Percentiles rank a stretch among this genome's conserved stretches.
Conservation (phyloP, 2,329 filamentous ascomycete species). For the Cadophora malorum region DNA sequence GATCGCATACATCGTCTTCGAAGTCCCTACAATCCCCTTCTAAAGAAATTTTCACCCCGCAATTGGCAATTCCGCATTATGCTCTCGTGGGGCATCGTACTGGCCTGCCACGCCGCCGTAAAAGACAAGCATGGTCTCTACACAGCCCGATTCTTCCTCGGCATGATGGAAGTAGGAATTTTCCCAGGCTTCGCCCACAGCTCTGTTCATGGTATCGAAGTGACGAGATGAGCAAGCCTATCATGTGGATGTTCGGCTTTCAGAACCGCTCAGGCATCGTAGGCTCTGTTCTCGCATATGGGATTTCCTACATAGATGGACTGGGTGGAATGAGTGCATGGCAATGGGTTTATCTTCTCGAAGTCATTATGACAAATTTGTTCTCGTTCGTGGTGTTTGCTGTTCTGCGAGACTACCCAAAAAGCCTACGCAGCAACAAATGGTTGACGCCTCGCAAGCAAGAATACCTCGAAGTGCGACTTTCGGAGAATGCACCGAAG, state of each 20-base stretch:
- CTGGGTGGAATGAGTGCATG: conserved; percentile 58
- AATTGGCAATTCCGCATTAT: conserved; percentile 49
- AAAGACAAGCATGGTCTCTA: conserved; percentile 49
- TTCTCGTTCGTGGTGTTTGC: conserved; percentile 49
- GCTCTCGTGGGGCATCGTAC: conserved; percentile 48
- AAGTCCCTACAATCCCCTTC: conserved; percentile 49
- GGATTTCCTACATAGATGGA: conserved; percentile 51
- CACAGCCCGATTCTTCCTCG: conserved; percentile 50
- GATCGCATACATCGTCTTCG: conserved; percentile 51
- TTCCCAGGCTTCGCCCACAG: conserved; percentile 51
- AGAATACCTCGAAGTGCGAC: conserved; percentile 49
- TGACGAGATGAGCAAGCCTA: conserved; percentile 51
- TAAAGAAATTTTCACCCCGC: conserved; percentile 47
- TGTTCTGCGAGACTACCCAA: conserved; percentile 53
- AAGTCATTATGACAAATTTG: conserved; percentile 51
- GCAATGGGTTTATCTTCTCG: conserved; percentile 61
- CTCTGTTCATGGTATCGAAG: conserved; percentile 55
- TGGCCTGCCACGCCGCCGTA: conserved; percentile 49
- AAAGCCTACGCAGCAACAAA: conserved; percentile 46
- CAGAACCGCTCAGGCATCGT: conserved; percentile 48
- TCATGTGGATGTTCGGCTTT: conserved; percentile 53
- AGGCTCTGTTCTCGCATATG: conserved; percentile 56
- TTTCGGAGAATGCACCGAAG: conserved; percentile 49
- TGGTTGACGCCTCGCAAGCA: conserved; percentile 50
- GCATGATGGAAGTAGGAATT: conserved; percentile 51